Conservation (phyloP, 2,329 filamentous ascomycete genomes). For the Fonsecaea multimorphosa region DNA sequence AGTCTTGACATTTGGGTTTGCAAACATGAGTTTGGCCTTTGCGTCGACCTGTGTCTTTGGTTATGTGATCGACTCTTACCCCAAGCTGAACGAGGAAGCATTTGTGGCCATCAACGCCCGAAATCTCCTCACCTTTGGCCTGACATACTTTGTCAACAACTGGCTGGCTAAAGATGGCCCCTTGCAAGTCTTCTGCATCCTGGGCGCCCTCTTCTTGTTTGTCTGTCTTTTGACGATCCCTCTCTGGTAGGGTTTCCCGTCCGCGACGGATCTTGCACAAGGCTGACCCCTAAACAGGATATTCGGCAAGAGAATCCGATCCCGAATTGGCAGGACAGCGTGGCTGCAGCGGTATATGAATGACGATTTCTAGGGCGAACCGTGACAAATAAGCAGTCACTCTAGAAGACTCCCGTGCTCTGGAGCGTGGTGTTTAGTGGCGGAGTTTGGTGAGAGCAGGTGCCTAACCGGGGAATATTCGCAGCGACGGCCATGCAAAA, state of each 20-base stretch:
- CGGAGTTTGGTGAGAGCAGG: background rate
- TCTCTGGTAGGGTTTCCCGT: slow-evolving; percentile 45
- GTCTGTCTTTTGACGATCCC: slow-evolving; percentile 57
- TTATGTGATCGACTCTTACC: slow-evolving; percentile 59
- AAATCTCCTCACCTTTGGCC: slow-evolving; percentile 48
- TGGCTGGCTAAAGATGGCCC: slow-evolving; percentile 50
- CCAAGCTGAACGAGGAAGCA: slow-evolving; percentile 55
- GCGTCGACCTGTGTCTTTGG: slow-evolving; percentile 57
- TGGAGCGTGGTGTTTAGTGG: background rate
- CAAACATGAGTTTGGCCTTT: slow-evolving; percentile 57
- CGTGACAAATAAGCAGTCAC: slow-evolving; percentile 8
- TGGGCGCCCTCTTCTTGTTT: slow-evolving; percentile 54
- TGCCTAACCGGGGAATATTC: background rate
- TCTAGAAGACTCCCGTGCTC: background rate
- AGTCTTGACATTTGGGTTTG: slow-evolving; percentile 56
- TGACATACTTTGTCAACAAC: slow-evolving; percentile 50
- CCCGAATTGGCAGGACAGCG: slow-evolving; percentile 52
- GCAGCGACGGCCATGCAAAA: background rate
- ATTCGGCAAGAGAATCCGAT: slow-evolving; percentile 56
- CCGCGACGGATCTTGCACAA: background rate
- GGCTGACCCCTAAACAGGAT: slow-evolving; percentile 42
- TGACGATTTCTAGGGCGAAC: slow-evolving; percentile 27
- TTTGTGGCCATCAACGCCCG: slow-evolving; percentile 60
- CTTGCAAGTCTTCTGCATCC: slow-evolving; percentile 47
- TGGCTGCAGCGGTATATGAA: slow-evolving; percentile 35